phyloP scores from a whole-genome alignment of 2,329 filamentous ascomycete genomes.

The Aspergillus cejpii region DNA sequence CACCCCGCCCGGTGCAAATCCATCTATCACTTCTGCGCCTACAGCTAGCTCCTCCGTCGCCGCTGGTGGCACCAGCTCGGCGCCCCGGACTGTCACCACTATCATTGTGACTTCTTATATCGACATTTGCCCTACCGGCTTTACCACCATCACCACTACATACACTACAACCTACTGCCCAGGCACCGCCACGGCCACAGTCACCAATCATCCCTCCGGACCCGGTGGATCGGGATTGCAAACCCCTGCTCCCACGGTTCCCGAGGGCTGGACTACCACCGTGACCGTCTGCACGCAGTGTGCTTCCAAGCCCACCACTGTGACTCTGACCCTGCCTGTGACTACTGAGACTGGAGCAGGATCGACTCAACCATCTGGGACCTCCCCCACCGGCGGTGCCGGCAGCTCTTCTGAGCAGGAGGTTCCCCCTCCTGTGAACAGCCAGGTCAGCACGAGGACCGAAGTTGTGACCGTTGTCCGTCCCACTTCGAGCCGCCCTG shows the following conservation, averaged over 20 bases:
- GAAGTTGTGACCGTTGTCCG: conserved; percentile 1
- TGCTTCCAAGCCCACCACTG: conserved; percentile 34
- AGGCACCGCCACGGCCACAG: conserved; percentile 26
- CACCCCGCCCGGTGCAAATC: conserved; percentile 4
- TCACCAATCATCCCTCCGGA: conserved; percentile 13
- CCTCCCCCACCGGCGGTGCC: neutral
- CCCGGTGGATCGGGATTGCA: conserved; percentile 13
- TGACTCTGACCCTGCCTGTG: conserved; percentile 31
- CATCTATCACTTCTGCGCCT: conserved; percentile 5
- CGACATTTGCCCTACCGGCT: conserved; percentile 40
- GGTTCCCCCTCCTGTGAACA: neutral
- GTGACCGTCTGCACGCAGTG: conserved; percentile 38
- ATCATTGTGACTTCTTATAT: conserved; percentile 38
- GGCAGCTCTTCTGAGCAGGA: conserved; percentile 2
- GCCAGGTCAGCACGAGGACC: neutral
- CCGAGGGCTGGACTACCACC: conserved; percentile 37
- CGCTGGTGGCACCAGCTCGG: conserved; percentile 13
- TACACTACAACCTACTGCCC: conserved; percentile 37
- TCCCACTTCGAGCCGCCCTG: conserved; percentile 6
- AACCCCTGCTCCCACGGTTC: conserved; percentile 21
- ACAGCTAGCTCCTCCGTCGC: conserved; percentile 11
- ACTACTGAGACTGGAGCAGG: conserved; percentile 5
- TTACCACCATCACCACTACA: conserved; percentile 37
- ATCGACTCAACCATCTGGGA: neutral
- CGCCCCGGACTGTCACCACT: conserved; percentile 29